Evolutionary conservation across 2,329 filamentous ascomycete genomes (phyloP).

Genomic region (Fusarium pseudonygamai): DNA sequence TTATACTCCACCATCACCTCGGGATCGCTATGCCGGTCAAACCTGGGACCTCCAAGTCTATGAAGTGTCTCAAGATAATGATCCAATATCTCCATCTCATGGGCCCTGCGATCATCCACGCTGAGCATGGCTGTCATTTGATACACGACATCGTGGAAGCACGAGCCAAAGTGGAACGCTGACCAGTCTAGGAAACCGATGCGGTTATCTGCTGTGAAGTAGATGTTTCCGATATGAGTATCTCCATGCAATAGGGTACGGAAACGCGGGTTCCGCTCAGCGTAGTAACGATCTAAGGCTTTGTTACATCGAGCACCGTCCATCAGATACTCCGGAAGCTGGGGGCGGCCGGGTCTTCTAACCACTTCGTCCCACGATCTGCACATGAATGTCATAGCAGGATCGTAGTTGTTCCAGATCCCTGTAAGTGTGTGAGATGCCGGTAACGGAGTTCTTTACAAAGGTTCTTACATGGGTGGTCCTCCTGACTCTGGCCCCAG

Average conservation of each 20-base stretch:
- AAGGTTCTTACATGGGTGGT: conserved; percentile 40
- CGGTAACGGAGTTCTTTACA: neutral
- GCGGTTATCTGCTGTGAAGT: conserved; percentile 48
- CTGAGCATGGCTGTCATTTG: conserved; percentile 51
- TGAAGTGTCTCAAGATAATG: conserved; percentile 33
- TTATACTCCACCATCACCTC: conserved; percentile 42
- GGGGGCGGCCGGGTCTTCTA: conserved; percentile 41
- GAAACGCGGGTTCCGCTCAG: conserved; percentile 50
- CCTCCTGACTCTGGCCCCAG: conserved; percentile 44
- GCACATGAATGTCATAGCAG: conserved; percentile 48
- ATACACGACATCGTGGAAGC: conserved; percentile 56
- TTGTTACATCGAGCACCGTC: conserved; percentile 47
- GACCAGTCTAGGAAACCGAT: conserved; percentile 56
- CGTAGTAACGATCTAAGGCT: conserved; percentile 51
- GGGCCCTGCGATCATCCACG: conserved; percentile 51
- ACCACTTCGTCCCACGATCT: conserved; percentile 45
- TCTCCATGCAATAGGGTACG: conserved; percentile 55
- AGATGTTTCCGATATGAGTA: conserved; percentile 56
- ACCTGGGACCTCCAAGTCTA: conserved; percentile 19
- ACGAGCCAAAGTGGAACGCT: conserved; percentile 52
- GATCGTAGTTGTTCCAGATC: conserved; percentile 51
- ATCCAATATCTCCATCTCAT: conserved; percentile 48
- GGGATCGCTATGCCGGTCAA: conserved; percentile 28
- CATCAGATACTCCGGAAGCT: conserved; percentile 51
- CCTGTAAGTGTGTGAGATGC: conserved; percentile 13